These are phyloP conservation scores for Conticribra guillardii DNA, from an alignment of 108 stramenopile species.

Conservation along the genomic window DNA sequence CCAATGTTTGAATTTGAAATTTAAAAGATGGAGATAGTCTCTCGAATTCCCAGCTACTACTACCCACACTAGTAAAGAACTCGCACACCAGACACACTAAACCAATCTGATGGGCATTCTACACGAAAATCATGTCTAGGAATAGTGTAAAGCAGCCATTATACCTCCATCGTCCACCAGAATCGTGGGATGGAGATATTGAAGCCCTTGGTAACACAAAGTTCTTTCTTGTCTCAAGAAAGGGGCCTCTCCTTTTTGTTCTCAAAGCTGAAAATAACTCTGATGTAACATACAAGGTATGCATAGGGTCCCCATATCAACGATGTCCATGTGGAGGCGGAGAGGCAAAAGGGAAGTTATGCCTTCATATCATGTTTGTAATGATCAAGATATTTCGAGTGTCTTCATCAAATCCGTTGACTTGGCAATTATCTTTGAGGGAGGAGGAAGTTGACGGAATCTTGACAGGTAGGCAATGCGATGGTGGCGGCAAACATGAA, in stretches of 20 bases:
- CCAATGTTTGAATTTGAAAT: no score
- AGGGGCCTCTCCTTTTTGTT: conserved; percentile 16
- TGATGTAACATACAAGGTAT: conserved; percentile 13
- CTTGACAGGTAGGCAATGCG: background rate
- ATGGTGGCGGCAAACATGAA: background rate
- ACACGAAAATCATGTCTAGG: no score
- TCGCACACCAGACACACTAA: no score
- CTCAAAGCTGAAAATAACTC: background rate
- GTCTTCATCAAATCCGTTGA: conserved; percentile 3
- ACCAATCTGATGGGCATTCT: no score
- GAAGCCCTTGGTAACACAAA: background rate
- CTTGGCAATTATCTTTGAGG: conserved; percentile 4
- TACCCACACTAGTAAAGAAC: no score
- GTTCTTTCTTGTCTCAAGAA: conserved; percentile 10
- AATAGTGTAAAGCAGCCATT: no score
- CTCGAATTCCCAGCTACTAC: no score
- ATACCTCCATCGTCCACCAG: conserved; percentile 2
- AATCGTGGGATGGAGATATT: conserved; percentile 2
- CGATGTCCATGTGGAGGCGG: conserved; percentile 20
- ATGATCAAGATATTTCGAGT: conserved; percentile 12
- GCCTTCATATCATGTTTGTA: conserved; percentile 16
- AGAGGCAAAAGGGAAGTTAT: conserved; percentile 2
- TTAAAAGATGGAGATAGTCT: no score
- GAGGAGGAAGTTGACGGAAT: conserved; percentile 9
- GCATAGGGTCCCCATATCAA: conserved; percentile 14